Evolutionary conservation across 345 rosid genomes (phyloP).

Genomic region (Linum tenue): DNA sequence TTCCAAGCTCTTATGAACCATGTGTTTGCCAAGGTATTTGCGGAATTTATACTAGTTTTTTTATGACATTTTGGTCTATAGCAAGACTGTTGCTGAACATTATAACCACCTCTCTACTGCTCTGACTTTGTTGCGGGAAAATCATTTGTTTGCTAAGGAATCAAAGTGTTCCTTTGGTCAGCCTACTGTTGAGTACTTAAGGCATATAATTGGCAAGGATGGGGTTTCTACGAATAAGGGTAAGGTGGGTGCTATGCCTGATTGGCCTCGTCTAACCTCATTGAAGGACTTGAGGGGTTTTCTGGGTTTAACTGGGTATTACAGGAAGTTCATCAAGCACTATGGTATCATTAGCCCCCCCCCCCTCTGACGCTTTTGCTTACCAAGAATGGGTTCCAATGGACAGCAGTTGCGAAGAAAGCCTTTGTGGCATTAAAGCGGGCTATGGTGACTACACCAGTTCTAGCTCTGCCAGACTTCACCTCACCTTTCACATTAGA

Average conservation of each 20-base stretch:
- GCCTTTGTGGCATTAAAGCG: neutral
- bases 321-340: too few relatives aligned
- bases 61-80: neutral
- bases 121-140: neutral
- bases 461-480: neutral
- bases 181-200: neutral
- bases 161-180: neutral
- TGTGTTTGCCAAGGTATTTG: neutral
- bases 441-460: neutral
- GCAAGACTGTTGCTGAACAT: neutral
- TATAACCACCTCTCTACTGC: neutral
- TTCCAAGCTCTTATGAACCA: neutral
- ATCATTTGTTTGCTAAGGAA: neutral
- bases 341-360: neutral
- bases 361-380: neutral
- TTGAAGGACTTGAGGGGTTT: neutral
- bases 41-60: neutral
- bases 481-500: too few relatives aligned
- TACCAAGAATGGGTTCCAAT: neutral
- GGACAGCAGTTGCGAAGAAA: neutral
- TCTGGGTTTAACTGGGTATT: too few relatives aligned
- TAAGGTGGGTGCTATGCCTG: neutral
- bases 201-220: neutral
- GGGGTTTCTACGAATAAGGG: neutral
- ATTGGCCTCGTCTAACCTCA: neutral